phyloP scores from a whole-genome alignment of 2,329 filamentous ascomycete species.

The Colletotrichum sp. region DNA sequence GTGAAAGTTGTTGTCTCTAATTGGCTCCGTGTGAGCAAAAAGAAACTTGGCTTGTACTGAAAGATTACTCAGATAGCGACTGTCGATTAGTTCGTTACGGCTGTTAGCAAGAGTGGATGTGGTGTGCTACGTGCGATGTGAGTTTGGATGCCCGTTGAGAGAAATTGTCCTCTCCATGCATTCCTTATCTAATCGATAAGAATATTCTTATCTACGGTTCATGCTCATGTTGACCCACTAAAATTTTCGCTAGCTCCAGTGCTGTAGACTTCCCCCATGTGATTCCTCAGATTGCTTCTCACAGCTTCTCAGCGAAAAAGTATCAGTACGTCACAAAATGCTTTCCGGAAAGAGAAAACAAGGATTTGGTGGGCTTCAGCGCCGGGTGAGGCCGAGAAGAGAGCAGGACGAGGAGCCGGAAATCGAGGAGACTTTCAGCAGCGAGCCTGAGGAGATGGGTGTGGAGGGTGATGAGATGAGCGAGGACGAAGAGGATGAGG shows the following conservation, averaged over 20 bases:
- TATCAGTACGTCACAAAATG: background rate
- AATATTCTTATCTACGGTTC: background rate
- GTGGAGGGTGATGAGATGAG: background rate
- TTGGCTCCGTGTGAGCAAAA: background rate
- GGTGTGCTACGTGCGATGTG: background rate
- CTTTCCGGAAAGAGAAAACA: conserved; percentile 23
- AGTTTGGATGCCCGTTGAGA: background rate
- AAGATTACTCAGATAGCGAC: background rate
- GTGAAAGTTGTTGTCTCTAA: background rate
- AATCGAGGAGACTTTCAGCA: conserved; percentile 9
- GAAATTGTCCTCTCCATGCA: background rate
- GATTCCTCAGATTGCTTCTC: background rate
- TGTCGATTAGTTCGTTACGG: background rate
- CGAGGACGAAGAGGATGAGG: conserved; percentile 28
- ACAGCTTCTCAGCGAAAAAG: background rate
- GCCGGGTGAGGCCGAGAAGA: conserved; percentile 41
- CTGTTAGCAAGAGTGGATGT: background rate
- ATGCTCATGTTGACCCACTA: conserved; percentile 8
- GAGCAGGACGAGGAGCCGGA: conserved; percentile 34
- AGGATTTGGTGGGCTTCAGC: conserved; percentile 31
- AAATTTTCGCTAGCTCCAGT: conserved; percentile 8
- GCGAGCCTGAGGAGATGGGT: conserved; percentile 8
- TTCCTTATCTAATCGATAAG: background rate
- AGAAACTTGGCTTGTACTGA: background rate
- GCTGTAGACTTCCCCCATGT: background rate